Evolutionary conservation across 176 grass and related monocot genomes (phyloP).

Genomic region (Carex parvula): DNA sequence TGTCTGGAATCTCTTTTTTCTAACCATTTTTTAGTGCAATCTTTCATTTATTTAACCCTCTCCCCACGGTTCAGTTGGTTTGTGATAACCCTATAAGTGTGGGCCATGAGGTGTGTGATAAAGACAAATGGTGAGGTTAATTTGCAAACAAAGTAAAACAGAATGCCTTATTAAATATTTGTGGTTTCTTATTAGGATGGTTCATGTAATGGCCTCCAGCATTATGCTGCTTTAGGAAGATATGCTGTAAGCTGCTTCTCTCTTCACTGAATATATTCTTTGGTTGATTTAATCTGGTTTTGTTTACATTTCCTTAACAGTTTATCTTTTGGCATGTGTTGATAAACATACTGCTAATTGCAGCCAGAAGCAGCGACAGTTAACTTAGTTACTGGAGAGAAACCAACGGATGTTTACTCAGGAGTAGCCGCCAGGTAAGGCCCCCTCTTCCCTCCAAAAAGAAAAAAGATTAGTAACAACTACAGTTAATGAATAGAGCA

Average conservation of each 20-base stretch:
- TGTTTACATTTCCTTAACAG: neutral
- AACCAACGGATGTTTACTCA: conserved; percentile 94
- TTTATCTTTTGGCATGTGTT: neutral
- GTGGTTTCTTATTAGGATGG: conserved; percentile 63
- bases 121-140: neutral
- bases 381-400: conserved; percentile 83
- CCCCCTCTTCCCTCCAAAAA: neutral
- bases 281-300: neutral
- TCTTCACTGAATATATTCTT: neutral
- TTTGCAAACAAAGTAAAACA: neutral
- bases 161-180: neutral
- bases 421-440: conserved; percentile 80
- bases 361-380: conserved; percentile 87
- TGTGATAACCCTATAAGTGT: neutral
- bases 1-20: neutral
- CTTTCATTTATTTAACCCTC: neutral
- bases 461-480: neutral
- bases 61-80: neutral
- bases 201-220: conserved; percentile 96
- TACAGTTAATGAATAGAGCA: neutral
- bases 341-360: conserved; percentile 12
- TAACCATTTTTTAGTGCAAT: neutral
- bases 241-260: conserved; percentile 31
- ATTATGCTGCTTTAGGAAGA: conserved; percentile 92
- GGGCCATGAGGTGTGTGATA: neutral